Evolutionary conservation across 257 asterid species (phyloP), one percentile per base, ranked within the genome.

Genomic region (Eustoma russellianum): DNA sequence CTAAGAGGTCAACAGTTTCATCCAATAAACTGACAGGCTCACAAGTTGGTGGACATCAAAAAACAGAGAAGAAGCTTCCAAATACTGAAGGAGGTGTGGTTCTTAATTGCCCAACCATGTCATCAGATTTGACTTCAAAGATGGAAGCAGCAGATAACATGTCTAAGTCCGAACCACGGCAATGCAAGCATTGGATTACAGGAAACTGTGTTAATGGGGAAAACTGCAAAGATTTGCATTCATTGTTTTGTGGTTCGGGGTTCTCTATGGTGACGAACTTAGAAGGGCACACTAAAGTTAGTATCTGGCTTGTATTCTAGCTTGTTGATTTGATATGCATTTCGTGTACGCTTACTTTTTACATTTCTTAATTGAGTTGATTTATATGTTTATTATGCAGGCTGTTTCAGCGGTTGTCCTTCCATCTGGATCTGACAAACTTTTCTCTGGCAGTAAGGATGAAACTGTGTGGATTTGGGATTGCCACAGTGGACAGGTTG

Each of bases 401-500:
- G 75, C 69, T 56, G 48, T 80, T 41, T 62, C 79, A 54, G 88
- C 81, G 53, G 72, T 77, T 55, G 55, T 77, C n/a, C 75, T 77
- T 48, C 77, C 79, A 53, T 63, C 63, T 65, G 76, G 74, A 17
- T 61, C 51, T n/a, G 70, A 70, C 56, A 75, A 81, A 67, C 77
- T 81, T 13, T 76, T 62, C 52, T 62, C 85, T 1, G 64, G 65
- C 33, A 61, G 81, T 58, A 54, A 75, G 51, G 85, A 78, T 43
- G 56, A 61, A 63, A 46, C 61, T 18, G 30, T 78, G 46, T 53
- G 70, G 45, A 53, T 56, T 50, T 78, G 75, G 89, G 83, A 81
- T 57, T 78, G 83, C 75, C 59, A 71, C 52, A 78, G 73, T 54
- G 83, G 81, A 16, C 77, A 77, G 77, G 83, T 77, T 48, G 50